Conservation (phyloP, 257 asterid species). For the Solanum pinnatisectum region DNA sequence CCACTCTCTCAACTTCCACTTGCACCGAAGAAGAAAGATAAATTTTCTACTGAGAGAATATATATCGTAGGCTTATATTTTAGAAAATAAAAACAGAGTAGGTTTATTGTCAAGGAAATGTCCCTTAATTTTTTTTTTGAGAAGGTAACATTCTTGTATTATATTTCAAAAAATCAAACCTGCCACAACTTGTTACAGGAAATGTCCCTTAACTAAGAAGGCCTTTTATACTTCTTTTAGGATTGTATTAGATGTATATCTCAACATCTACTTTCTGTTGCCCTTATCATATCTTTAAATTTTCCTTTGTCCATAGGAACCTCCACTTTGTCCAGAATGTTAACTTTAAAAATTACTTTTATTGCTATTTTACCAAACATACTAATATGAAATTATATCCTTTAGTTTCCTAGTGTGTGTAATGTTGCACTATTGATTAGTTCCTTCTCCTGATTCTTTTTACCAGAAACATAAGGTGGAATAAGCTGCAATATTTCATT, state of each 20-base stretch:
- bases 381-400: neutral
- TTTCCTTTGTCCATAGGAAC: neutral
- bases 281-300: neutral
- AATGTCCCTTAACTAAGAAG: neutral
- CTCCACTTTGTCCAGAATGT: neutral
- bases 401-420: neutral
- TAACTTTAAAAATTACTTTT: neutral
- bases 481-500: slow-evolving; percentile 89
- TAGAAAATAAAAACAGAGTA: neutral
- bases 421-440: neutral
- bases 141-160: too few relatives aligned
- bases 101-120: neutral
- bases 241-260: neutral
- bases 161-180: too few relatives aligned
- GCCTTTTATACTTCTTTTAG: neutral
- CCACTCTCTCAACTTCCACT: neutral
- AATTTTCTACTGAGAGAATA: neutral
- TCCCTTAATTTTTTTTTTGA: too few relatives aligned
- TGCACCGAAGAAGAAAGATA: neutral
- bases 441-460: neutral
- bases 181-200: neutral
- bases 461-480: slow-evolving; percentile 90
- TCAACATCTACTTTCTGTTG: neutral
- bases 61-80: neutral
- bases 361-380: neutral